Evolutionary conservation across 1,139 yeast genomes (phyloP), one percentile per base, ranked within the genome.

Genomic region (Diutina catenulata): DNA sequence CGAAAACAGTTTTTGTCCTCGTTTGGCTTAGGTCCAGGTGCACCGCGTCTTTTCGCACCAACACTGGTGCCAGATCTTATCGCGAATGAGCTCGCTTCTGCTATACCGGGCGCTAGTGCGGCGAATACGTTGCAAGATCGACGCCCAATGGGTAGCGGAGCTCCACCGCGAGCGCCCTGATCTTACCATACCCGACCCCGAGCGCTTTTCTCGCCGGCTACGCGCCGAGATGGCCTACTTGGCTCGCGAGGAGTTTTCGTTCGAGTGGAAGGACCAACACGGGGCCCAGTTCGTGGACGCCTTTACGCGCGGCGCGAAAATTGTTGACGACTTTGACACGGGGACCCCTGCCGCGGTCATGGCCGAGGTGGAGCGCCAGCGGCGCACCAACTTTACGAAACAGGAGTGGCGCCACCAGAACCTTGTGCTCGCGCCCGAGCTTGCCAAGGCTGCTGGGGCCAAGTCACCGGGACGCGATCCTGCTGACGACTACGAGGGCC

Each of bases 181-280:
- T 19, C 10, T n/a, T n/a, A n/a, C n/a, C n/a, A n/a, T n/a, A 10
- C 23, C 9, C 8, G 14, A 29, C 13, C 15, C 33, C 7, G 11
- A 5, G 8, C 14, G n/a, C 4, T 18, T 15, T 11, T 15, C 33
- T 19, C 10, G 7, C 7, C 9, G 18, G 8, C 13, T 31, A 4
- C 13, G 25, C 16, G 35, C 35, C n/a, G 35, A 31, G 25, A 11
- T 31, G 11, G 25, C 18, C 25, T 31, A 31, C 18, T 26, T 31
- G 5, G 23, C 21, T 14, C 35, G 35, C n/a, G 25, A 31, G 9
- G 24, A 11, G 5, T 31, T 31, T 21, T 24, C 20, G 10, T 21
- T n/a, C 7, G 7, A 21, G 5, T 21, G n/a, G 19, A 31, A 9
- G 4, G 18, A n/a, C 13, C 21, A 9, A 4, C 24, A 14, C 4